Base-by-base conservation (phyloP, 805 yeast species). In the Maudiozyma barnettii region DNA sequence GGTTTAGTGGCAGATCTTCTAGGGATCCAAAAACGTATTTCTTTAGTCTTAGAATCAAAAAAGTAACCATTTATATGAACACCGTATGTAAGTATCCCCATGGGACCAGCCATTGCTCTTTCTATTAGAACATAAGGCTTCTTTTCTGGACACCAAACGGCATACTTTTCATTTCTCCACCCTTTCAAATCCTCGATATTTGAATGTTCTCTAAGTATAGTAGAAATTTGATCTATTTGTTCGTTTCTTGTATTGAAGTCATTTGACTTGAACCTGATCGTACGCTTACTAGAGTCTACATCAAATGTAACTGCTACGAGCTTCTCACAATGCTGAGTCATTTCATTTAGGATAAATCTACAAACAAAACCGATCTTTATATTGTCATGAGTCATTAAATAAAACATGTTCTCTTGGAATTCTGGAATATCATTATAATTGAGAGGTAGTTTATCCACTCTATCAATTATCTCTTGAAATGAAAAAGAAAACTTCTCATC, bases 51-150 rank as follows among this genome's bases (percentile, higher is more conserved):
- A 4, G 76, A 57, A 2, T 78, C 73, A 0, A 78, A 73, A 0
- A 83, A 70, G 55, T 78, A 93, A 1, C 97, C 98, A 54, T 78
- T 84, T 23, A 90, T 72, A 62, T 93, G 98, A 4, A 82, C 82
- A 1, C 99, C 99, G 63, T 88, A 89, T 50, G 95, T 87, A 0
- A 84, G 80, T 10, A 93, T 83, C 0, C 99, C 99, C 39, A 91
- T 60, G 13, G 88, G 64, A 1, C 86, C 84, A 13, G 95, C 78
- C 48, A 87, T 78, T 0, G 96, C 82, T 39, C 99, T 72, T 63
- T 93, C 99, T 4, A 88, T 65, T 5, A 72, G 67, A 54, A 88
- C 65, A 57, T 91, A 93, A 0, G 84, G 83, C 0, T 48, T 51
- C 1, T 48, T 52, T 16, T 70, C 67, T 0, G 69, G 50, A 47